Evolutionary conservation across 805 yeast species (phyloP).

Genomic region (Starmera pachycereana): DNA sequence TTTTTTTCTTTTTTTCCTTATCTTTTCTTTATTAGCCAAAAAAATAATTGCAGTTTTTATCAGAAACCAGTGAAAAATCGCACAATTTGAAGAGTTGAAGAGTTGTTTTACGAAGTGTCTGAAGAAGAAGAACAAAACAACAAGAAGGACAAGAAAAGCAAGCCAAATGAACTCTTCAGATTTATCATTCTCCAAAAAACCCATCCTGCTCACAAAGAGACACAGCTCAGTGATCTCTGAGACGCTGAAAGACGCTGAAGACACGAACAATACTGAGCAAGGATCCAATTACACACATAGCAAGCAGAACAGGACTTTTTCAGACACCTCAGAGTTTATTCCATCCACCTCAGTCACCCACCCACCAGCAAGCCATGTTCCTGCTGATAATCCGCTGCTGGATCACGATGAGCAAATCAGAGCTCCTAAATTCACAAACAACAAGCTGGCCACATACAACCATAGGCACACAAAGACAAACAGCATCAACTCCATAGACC

Average conservation of each 20-base stretch:
- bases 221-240: conserved; percentile 12
- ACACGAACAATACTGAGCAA: not conserved
- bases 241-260: not conserved
- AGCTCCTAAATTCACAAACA: conserved; percentile 16
- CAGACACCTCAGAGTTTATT: not conserved
- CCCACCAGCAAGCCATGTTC: conserved; percentile 1
- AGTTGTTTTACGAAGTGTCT: too few relatives aligned
- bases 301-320: not conserved
- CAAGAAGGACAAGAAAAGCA: too few relatives aligned
- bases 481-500: too few relatives aligned
- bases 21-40: too few relatives aligned
- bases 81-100: too few relatives aligned
- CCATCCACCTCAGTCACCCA: not conserved
- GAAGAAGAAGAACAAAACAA: too few relatives aligned
- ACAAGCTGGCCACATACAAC: not conserved
- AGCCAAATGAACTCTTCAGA: too few relatives aligned
- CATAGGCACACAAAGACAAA: too few relatives aligned
- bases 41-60: too few relatives aligned
- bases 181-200: conserved; percentile 10
- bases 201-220: conserved; percentile 10
- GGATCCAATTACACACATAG: not conserved
- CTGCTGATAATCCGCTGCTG: conserved; percentile 14
- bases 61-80: too few relatives aligned
- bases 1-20: not conserved
- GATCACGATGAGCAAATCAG: conserved; percentile 20